These are phyloP conservation scores for Sabuloglossum arenarium DNA, from an alignment of 495 filamentous ascomycete genomes.

Conservation along the genomic window DNA sequence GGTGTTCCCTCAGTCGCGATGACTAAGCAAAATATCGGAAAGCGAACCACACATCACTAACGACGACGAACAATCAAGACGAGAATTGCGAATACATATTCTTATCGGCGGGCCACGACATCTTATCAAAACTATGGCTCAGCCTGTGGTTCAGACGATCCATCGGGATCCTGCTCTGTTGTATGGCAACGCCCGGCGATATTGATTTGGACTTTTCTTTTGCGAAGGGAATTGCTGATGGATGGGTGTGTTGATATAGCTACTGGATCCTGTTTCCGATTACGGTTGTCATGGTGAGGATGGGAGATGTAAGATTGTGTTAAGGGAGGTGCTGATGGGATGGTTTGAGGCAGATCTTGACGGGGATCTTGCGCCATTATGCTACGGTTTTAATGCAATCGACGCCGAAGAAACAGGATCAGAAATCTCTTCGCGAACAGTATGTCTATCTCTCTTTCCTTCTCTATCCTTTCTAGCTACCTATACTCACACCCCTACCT, in stretches of 20 bases:
- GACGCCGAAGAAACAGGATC: conserved; percentile 60
- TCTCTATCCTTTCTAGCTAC: background rate
- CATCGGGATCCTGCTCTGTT: conserved; percentile 96
- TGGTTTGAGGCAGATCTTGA: conserved; percentile 48
- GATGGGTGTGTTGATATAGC: conserved; percentile 25
- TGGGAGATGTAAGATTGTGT: background rate
- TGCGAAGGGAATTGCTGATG: background rate
- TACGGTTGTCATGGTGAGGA: conserved; percentile 72
- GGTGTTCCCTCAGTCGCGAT: background rate
- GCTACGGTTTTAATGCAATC: conserved; percentile 74
- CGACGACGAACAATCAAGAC: background rate
- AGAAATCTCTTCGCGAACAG: conserved; percentile 64
- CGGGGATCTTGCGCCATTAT: conserved; percentile 90
- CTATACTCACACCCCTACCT: background rate
- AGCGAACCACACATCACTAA: background rate
- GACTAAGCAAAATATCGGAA: conserved; percentile 1
- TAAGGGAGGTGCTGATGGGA: background rate
- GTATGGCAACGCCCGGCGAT: conserved; percentile 38
- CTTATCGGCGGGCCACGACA: background rate
- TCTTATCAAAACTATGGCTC: conserved; percentile 41
- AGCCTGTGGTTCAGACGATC: conserved; percentile 80
- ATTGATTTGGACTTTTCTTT: background rate
- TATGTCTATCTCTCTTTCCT: conserved; percentile 1
- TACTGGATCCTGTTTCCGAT: conserved; percentile 98
- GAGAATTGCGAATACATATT: background rate